Evolutionary conservation across 1,139 yeast genomes (phyloP), one percentile per base, ranked within the genome.

Genomic region (Pneumocystis murina): DNA sequence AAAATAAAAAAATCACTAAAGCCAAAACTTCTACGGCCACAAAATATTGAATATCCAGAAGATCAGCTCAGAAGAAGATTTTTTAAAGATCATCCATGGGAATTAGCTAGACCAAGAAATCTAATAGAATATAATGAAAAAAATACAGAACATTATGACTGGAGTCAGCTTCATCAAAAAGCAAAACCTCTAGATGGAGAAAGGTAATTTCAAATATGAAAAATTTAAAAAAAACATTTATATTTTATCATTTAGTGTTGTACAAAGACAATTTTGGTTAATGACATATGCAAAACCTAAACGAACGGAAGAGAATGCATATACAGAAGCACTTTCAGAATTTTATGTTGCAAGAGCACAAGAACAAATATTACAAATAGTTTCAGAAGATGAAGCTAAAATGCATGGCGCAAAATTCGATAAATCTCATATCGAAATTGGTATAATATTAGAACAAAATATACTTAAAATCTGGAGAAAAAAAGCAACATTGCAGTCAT

Each of bases 31-130:
- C 81, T 82, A 70, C 77, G 79, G 67, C 80, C 89, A 6, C 85
- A 86, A 61, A 82, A 83, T 69, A 78, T 92, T 70, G 76, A 75
- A 66, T 90, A 83, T 71, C 77, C 86, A 63, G 97, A 92, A 75
- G 98, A 92, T 75, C 82, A 84, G 70, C 76, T 92, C 69, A 83
- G 98, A 76, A 79, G 81, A 63, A 78, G 87, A 39, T 92, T 92
- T 72, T 92, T 85, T 75, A 84, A 83, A 66, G 96, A 91, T 73
- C 99, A 92, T 74, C 98, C 99, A 14, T 92, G 98, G 98, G 99
- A 92, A 75, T 78, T 91, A 66, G 87, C 98, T 2, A 82, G 96
- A 69, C 97, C 98, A n/a, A 88, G 88, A 72, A 80, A 84, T 40
- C 76, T 92, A 69, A 80, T 90, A 61, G 99, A 94, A 75, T 86